Percentiles rank a stretch among this genome's conserved stretches.
Conservation (phyloP, 306 rosid species). For the Oemleria cerasiformis region DNA sequence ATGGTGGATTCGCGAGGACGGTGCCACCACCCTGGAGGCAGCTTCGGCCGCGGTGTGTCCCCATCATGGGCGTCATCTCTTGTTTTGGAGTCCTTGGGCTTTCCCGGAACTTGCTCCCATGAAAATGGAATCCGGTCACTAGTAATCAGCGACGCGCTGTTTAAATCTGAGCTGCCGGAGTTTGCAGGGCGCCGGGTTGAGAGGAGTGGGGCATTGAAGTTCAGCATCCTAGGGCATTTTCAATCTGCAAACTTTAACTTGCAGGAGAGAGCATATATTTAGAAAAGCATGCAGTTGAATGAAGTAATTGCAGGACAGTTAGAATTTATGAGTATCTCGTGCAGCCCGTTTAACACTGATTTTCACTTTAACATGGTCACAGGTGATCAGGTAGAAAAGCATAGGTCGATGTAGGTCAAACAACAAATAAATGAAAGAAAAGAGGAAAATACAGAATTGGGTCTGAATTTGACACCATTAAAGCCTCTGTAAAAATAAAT, state of each 20-base stretch:
- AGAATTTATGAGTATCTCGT: slow-evolving; percentile 45
- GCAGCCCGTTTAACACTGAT: slow-evolving; percentile 36
- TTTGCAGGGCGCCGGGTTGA: slow-evolving; percentile 52
- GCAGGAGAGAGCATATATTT: slow-evolving; percentile 19
- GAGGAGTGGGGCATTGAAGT: slow-evolving; percentile 66
- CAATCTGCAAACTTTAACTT: slow-evolving; percentile 22
- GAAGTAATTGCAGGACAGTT: slow-evolving; percentile 45
- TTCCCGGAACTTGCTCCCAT: slow-evolving; percentile 77
- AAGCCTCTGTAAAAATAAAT: slow-evolving; percentile 7
- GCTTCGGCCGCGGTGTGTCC: slow-evolving; percentile 50
- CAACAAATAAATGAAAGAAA: not conserved
- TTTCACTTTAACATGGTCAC: slow-evolving; percentile 46
- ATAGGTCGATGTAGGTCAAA: not conserved
- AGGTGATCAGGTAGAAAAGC: slow-evolving; percentile 26
- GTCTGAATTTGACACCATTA: not conserved
- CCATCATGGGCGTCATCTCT: not conserved
- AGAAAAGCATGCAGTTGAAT: slow-evolving; percentile 27
- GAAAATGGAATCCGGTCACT: slow-evolving; percentile 71
- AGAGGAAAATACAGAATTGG: not conserved
- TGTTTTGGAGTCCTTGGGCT: slow-evolving; percentile 45
- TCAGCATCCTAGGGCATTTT: slow-evolving; percentile 53
- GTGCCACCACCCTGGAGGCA: slow-evolving; percentile 56
- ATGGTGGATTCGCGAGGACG: slow-evolving; percentile 16
- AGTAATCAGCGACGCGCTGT: slow-evolving; percentile 13
- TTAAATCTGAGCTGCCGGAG: slow-evolving; percentile 11